These are phyloP conservation scores for Adansonia digitata DNA, from an alignment of 345 rosid species.

Conservation along the genomic window DNA sequence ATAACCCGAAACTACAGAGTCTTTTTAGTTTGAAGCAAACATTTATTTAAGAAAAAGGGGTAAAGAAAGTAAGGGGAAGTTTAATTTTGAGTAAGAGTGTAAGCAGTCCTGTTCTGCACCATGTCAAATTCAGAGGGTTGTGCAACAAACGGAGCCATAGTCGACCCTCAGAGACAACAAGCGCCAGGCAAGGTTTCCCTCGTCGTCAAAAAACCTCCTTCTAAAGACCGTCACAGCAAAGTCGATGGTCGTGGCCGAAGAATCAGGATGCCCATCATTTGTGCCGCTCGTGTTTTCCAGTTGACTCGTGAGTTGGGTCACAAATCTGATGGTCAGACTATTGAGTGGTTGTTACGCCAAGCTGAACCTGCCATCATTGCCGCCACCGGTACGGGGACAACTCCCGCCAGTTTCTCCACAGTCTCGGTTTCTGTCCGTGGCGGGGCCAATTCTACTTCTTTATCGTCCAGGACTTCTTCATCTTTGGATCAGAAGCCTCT, in stretches of 20 bases:
- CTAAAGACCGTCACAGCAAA: constrained; percentile 96
- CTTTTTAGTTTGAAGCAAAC: background rate
- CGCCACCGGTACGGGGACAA: constrained; percentile 94
- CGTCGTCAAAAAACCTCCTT: constrained; percentile 74
- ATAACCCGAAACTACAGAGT: background rate
- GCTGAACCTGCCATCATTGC: constrained; percentile 99
- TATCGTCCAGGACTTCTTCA: constrained; percentile 28
- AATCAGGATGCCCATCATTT: constrained; percentile 97
- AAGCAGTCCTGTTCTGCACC: background rate
- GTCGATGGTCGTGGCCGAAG: constrained; percentile 96
- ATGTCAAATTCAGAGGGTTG: constrained; percentile 61
- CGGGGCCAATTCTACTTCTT: constrained; percentile 42
- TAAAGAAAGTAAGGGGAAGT: background rate
- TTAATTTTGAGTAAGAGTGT: background rate
- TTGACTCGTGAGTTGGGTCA: constrained; percentile 95
- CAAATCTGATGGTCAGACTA: constrained; percentile 99
- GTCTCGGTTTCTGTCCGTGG: constrained; percentile 63
- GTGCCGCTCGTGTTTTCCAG: constrained; percentile 98
- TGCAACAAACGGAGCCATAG: constrained; percentile 41
- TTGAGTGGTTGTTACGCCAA: constrained; percentile 98
- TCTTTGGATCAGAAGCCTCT: constrained; percentile 68
- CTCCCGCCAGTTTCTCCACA: constrained; percentile 88
- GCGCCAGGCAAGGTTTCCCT: constrained; percentile 40
- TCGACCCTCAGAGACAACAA: constrained; percentile 49
- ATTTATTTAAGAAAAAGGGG: too few relatives aligned